Conservation (phyloP, 345 rosid species). For the Brassica carinata region DNA sequence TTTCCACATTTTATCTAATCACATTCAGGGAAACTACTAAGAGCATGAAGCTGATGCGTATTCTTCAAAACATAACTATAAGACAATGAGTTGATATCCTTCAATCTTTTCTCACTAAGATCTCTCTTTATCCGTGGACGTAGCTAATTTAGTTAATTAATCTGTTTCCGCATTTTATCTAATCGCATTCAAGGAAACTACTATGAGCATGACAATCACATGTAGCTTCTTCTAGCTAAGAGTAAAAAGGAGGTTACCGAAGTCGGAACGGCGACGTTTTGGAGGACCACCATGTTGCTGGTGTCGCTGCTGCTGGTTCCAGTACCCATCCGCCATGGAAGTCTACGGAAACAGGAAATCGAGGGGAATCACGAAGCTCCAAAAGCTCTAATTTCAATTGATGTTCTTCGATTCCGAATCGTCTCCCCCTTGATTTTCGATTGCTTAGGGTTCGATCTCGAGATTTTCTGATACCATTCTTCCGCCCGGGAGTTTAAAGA, state of each 20-base stretch:
- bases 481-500: constrained; percentile 3
- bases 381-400: not conserved
- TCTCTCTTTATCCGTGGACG: too few species aligned
- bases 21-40: not conserved
- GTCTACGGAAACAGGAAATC: not conserved
- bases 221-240: not conserved
- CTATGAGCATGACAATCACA: not conserved
- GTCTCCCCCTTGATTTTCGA: not conserved
- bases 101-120: too few species aligned
- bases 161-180: too few species aligned
- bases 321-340: constrained; percentile 68
- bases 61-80: not conserved
- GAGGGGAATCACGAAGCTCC: not conserved
- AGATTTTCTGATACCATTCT: constrained; percentile 12
- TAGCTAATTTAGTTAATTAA: too few species aligned
- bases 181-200: not conserved
- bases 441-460: not conserved
- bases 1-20: too few species aligned
- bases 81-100: too few species aligned
- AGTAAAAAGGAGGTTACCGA: constrained; percentile 42
- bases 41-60: too few species aligned
- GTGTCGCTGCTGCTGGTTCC: constrained; percentile 58
- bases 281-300: constrained; percentile 50
- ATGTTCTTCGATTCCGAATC: not conserved
- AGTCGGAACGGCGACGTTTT: constrained; percentile 70